A percentile compares a stretch with the other conserved stretches of the same genome.
phyloP scores from a whole-genome alignment of 768 basidiomycete species.

The Boletus rufocinnamomeus region DNA sequence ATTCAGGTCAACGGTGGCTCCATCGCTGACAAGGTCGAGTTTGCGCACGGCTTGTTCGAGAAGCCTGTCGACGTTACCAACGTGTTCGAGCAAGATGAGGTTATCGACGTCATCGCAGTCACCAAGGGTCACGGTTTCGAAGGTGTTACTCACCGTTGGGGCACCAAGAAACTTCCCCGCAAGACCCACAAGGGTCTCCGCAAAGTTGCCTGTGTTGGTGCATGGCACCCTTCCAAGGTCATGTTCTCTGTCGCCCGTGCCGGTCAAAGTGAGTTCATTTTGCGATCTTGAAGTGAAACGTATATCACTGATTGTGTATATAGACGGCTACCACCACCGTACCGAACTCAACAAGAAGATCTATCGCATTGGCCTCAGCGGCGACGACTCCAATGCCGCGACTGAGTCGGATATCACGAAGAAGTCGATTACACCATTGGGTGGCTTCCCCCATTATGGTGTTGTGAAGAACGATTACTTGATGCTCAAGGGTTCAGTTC shows the following conservation, averaged over 20 bases:
- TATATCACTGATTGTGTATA: slow-evolving; percentile 10
- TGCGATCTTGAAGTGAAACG: not conserved
- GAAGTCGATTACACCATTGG: slow-evolving; percentile 94
- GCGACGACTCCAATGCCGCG: slow-evolving; percentile 81
- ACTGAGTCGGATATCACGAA: slow-evolving; percentile 94
- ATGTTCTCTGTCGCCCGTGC: slow-evolving; percentile 99
- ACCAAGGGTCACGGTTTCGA: slow-evolving; percentile 99
- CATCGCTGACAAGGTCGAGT: slow-evolving; percentile 96
- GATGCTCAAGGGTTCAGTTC: slow-evolving; percentile 93
- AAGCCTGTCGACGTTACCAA: slow-evolving; percentile 85
- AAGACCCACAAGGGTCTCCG: slow-evolving; percentile 99
- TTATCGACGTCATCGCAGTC: slow-evolving; percentile 95
- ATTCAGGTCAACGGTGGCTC: slow-evolving; percentile 99
- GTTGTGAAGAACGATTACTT: slow-evolving; percentile 98
- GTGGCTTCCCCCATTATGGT: slow-evolving; percentile 99
- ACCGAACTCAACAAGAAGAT: slow-evolving; percentile 99
- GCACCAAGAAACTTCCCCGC: slow-evolving; percentile 96
- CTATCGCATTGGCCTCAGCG: slow-evolving; percentile 87
- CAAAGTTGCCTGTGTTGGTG: slow-evolving; percentile 99
- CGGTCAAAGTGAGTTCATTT: slow-evolving; percentile 84
- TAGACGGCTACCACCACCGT: slow-evolving; percentile 94
- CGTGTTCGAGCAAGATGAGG: slow-evolving; percentile 96
- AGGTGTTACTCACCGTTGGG: slow-evolving; percentile 99
- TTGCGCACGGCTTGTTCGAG: slow-evolving; percentile 91
- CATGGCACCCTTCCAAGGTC: slow-evolving; percentile 99